Evolutionary conservation across 495 filamentous ascomycete species (phyloP), one percentile per base, ranked within the genome.

Genomic region (Annulohypoxylon bovei): DNA sequence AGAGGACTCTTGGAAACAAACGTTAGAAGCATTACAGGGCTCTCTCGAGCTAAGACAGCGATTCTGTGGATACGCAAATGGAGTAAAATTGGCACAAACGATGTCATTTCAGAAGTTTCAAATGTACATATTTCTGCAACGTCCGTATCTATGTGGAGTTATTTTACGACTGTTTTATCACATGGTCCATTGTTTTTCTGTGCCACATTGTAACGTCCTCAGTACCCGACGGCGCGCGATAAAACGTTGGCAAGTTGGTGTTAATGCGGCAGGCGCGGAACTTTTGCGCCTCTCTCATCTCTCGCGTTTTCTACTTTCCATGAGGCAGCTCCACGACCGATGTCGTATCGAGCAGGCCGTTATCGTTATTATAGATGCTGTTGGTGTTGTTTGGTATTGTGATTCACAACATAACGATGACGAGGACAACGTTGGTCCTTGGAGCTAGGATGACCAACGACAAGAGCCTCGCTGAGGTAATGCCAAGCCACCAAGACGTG

Each of bases 11-110:
- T 52, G 33, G 16, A 49, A 25, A 32, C 50, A 49, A 62, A 30
- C 42, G 18, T 66, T 61, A 67, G 64, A 62, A 18, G 65, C 57
- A 62, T 49, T 56, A 40, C 54, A 40, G 46, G 65, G 53, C 65
- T 68, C 65, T 68, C 65, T 37, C 65, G 65, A 56, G 65, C 65
- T 28, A 18, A 42, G 22, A 52, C 44, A 25, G 33, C 23, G 53
- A 52, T 37, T 14, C 30, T 44, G 56, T 42, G 11, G 44, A 60
- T 53, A 52, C 27, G 25, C 37, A 63, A 39, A 11, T 49, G 44
- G 46, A 47, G 44, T 32, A 22, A 57, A 42, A 49, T 54, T 30
- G 46, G 20, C 46, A 60, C 2, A 7, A 23, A 56, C 23, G 23
- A 52, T 37, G 25, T 58, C 22, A 53, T 32, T 37, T 27, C 47